Evolutionary conservation across 352 stramenopile species (phyloP).

Genomic region (Saprolegnia parasitica): DNA sequence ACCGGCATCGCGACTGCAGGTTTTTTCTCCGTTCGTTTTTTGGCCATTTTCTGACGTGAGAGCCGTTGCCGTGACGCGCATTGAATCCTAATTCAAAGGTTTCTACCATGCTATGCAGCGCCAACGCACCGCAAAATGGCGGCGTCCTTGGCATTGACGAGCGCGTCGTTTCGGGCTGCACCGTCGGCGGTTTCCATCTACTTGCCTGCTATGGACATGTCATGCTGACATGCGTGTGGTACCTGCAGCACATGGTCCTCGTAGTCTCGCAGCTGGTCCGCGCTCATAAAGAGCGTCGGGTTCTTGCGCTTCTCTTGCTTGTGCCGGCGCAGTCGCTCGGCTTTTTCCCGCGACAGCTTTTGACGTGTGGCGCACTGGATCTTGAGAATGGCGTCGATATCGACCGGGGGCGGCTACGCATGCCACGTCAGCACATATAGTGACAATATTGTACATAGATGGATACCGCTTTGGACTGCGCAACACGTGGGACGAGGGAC

Average conservation of each 20-base stretch:
- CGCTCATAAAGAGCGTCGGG: constrained; percentile 7
- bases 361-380: constrained; percentile 14
- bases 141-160: background rate
- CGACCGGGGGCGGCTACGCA: constrained; percentile 20
- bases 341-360: background rate
- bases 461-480: no score
- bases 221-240: background rate
- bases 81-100: background rate
- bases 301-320: background rate
- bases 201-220: background rate
- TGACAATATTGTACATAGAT: no score
- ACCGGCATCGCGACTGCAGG: background rate
- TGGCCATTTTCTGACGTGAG: background rate
- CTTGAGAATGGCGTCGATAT: constrained; percentile 23
- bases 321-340: background rate
- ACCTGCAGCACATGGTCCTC: background rate
- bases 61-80: background rate
- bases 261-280: background rate
- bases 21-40: background rate
- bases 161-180: background rate
- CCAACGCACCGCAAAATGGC: background rate
- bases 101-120: no score
- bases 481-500: no score
- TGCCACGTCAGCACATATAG: no score
- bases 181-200: background rate